phyloP scores from a whole-genome alignment of 495 filamentous ascomycete species.

The Oidiodendron maius region DNA sequence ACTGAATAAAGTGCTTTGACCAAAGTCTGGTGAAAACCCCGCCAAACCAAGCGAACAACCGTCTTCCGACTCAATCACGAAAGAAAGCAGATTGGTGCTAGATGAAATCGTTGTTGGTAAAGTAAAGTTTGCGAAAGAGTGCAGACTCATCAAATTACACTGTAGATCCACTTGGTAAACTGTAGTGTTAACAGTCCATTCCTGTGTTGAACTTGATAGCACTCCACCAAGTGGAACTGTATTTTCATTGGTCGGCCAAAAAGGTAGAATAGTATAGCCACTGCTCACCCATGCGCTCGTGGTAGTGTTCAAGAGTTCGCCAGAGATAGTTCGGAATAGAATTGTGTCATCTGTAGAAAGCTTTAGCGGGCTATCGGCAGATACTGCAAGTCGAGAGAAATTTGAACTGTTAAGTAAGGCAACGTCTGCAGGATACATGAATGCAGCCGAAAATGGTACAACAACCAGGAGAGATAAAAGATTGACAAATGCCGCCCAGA shows the following conservation, averaged over 20 bases:
- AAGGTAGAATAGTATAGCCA: constrained; percentile 30
- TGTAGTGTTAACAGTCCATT: constrained; percentile 29
- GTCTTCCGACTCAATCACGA: constrained; percentile 2
- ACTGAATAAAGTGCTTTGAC: not conserved
- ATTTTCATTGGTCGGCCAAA: constrained; percentile 28
- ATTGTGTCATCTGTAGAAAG: constrained; percentile 12
- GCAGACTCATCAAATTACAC: constrained; percentile 22
- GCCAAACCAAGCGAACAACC: constrained; percentile 6
- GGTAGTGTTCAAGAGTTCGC: constrained; percentile 29
- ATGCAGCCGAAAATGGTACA: constrained; percentile 30
- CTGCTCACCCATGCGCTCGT: constrained; percentile 36
- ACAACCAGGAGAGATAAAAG: constrained; percentile 29
- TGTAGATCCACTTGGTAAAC: constrained; percentile 27
- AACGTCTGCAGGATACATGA: constrained; percentile 21
- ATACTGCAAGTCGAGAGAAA: constrained; percentile 19
- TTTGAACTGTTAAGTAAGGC: constrained; percentile 16
- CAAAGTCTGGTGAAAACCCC: not conserved
- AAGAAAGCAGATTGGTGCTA: constrained; percentile 2
- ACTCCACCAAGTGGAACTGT: constrained; percentile 20
- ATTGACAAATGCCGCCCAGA: constrained; percentile 26
- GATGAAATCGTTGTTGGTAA: not conserved
- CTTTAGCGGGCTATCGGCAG: constrained; percentile 1
- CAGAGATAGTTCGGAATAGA: constrained; percentile 29
- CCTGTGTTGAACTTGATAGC: constrained; percentile 16
- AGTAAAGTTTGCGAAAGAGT: constrained; percentile 2